phyloP scores from a whole-genome alignment of 768 basidiomycete genomes.

The Pleurotus platypus region DNA sequence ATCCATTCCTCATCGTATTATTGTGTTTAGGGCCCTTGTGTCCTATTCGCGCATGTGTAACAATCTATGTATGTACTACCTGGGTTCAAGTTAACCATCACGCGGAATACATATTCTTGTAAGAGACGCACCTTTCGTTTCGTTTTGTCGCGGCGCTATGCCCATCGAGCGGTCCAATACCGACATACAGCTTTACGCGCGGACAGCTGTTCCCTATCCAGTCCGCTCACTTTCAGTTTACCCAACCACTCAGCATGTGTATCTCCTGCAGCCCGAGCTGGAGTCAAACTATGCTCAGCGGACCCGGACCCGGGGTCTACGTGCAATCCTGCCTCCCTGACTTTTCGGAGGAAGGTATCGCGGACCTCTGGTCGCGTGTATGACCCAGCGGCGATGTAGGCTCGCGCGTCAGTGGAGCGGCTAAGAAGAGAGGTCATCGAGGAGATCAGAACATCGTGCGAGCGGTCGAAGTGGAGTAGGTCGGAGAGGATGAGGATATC shows the following conservation, averaged over 20 bases:
- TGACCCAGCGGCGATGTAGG: constrained; percentile 62
- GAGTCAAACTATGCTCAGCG: too few relatives aligned
- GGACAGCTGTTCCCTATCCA: constrained; percentile 43
- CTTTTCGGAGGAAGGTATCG: constrained; percentile 45
- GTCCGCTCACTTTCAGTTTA: constrained; percentile 36
- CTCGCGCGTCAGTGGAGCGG: constrained; percentile 32
- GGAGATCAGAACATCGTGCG: constrained; percentile 51
- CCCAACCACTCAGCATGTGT: constrained; percentile 39
- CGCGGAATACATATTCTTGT: too few relatives aligned
- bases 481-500: constrained; percentile 69
- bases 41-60: too few relatives aligned
- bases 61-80: too few relatives aligned
- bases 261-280: too few relatives aligned
- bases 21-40: too few relatives aligned
- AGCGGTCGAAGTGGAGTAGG: constrained; percentile 63
- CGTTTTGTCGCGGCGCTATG: constrained; percentile 1
- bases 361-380: constrained; percentile 56
- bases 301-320: constrained; percentile 29
- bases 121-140: neutral
- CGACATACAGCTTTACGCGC: constrained; percentile 56
- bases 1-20: too few relatives aligned
- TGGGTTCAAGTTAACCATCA: too few relatives aligned
- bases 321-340: constrained; percentile 33
- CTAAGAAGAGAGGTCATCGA: constrained; percentile 50
- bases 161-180: constrained; percentile 62